These are phyloP conservation scores for Amaranthus hypochondriacus DNA, from an alignment of 148 eudicot genomes.

Conservation along the genomic window DNA sequence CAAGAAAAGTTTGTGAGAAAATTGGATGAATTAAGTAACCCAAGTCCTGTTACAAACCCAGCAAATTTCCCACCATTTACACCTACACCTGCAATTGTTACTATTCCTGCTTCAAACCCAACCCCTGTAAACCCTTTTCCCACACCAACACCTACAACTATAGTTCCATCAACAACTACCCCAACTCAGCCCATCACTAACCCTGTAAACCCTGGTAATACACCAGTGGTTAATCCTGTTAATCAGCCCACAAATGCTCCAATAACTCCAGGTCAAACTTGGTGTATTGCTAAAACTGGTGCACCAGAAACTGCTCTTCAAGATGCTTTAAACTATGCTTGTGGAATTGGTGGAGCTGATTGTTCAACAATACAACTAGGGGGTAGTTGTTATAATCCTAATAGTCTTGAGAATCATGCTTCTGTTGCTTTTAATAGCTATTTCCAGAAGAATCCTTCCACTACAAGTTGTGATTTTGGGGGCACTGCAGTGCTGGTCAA, in stretches of 20 bases:
- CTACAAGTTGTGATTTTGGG: constrained; percentile 85
- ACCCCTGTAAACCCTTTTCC: neutral
- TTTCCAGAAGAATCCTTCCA: constrained; percentile 65
- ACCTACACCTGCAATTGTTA: constrained; percentile 44
- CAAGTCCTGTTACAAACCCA: constrained; percentile 41
- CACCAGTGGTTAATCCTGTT: constrained; percentile 36
- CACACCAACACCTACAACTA: constrained; percentile 28
- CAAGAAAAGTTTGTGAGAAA: constrained; percentile 21
- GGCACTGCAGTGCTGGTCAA: constrained; percentile 62
- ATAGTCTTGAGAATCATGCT: constrained; percentile 66
- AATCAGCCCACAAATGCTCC: constrained; percentile 31
- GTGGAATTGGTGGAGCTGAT: constrained; percentile 84
- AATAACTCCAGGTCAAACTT: constrained; percentile 47
- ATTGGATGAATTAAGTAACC: constrained; percentile 33
- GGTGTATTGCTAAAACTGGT: constrained; percentile 82
- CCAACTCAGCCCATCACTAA: constrained; percentile 31
- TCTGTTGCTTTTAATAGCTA: constrained; percentile 87
- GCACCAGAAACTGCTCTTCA: constrained; percentile 48
- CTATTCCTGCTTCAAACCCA: constrained; percentile 28
- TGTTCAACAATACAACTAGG: constrained; percentile 72
- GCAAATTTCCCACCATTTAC: constrained; percentile 32
- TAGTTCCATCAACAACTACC: constrained; percentile 25
- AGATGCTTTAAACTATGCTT: constrained; percentile 77
- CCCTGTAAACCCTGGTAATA: constrained; percentile 36
- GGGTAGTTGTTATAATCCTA: constrained; percentile 69